Conservation (phyloP, 2,329 filamentous ascomycete genomes). For the Sporothrix sp. region DNA sequence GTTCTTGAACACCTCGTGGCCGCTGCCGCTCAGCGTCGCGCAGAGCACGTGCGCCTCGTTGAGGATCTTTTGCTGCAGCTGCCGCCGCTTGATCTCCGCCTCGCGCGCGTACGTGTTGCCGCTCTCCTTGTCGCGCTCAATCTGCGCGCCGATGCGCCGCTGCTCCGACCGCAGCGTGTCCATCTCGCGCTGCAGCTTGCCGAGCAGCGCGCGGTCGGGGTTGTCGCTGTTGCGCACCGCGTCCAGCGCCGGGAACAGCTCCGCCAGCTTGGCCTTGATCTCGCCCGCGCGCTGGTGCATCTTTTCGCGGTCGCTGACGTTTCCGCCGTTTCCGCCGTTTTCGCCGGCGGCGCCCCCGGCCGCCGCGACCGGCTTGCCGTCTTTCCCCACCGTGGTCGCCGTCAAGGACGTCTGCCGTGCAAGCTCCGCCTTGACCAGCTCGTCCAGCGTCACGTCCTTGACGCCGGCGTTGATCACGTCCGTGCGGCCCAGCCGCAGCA, state of each 20-base stretch:
- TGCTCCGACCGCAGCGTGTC: constrained; percentile 57
- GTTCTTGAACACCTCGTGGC: constrained; percentile 94
- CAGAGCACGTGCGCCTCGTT: constrained; percentile 88
- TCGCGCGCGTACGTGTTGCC: constrained; percentile 75
- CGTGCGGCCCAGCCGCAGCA: constrained; percentile 79
- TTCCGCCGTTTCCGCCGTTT: constrained; percentile 15
- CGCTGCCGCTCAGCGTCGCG: constrained; percentile 87
- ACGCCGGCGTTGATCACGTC: constrained; percentile 89
- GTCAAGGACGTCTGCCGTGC: constrained; percentile 31
- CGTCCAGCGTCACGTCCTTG: constrained; percentile 84
- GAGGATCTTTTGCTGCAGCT: constrained; percentile 83
- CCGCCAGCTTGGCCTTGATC: constrained; percentile 65
- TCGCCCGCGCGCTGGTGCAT: constrained; percentile 55
- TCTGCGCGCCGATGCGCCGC: constrained; percentile 71
- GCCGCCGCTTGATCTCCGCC: constrained; percentile 72
- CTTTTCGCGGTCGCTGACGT: constrained; percentile 47
- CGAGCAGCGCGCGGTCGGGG: constrained; percentile 35
- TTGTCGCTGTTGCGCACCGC: constrained; percentile 49
- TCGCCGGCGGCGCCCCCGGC: background rate
- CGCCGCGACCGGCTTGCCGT: constrained; percentile 3
- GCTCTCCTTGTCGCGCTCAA: constrained; percentile 79
- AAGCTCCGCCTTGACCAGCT: constrained; percentile 64
- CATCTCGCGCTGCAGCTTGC: constrained; percentile 63
- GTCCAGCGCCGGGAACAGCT: constrained; percentile 63
- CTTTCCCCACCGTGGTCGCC: constrained; percentile 3